phyloP scores from a whole-genome alignment of 805 yeast genomes.

The Candida xiaguanensis region DNA sequence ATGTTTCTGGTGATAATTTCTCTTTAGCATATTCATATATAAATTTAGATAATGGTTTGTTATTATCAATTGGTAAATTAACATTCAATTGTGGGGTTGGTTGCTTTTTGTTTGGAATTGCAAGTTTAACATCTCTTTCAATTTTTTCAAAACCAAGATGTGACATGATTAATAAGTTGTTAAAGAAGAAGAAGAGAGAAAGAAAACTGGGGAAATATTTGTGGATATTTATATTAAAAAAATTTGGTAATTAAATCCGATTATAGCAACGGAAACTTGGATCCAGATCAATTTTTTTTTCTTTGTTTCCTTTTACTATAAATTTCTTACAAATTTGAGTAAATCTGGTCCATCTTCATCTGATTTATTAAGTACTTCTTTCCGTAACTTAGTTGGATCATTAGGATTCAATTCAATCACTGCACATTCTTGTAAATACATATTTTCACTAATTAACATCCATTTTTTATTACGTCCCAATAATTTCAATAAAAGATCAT shows the following conservation, averaged over 20 bases:
- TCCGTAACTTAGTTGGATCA: not conserved
- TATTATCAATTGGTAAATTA: constrained; percentile 16
- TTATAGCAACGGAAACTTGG: not conserved
- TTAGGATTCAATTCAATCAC: not conserved
- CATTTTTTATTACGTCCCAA: not conserved
- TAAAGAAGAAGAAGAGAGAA: too few species aligned
- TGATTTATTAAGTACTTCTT: not conserved
- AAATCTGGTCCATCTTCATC: not conserved
- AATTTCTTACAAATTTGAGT: not conserved
- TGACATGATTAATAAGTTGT: constrained; percentile 22
- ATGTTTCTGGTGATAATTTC: constrained; percentile 20
- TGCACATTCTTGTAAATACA: constrained; percentile 1
- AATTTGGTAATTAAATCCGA: not conserved
- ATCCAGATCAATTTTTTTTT: constrained; percentile 2
- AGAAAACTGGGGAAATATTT: not conserved
- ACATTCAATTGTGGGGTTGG: constrained; percentile 21
- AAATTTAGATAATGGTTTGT: constrained; percentile 12
- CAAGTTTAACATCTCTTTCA: constrained; percentile 22
- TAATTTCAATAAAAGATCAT: not conserved
- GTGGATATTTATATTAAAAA: not conserved
- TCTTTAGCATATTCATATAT: constrained; percentile 20
- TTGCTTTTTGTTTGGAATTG: constrained; percentile 19
- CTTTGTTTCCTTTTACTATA: not conserved
- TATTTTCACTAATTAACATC: not conserved
- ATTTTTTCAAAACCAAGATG: constrained; percentile 28